Conservation (phyloP, 306 rosid genomes). For the Trifolium dubium region DNA sequence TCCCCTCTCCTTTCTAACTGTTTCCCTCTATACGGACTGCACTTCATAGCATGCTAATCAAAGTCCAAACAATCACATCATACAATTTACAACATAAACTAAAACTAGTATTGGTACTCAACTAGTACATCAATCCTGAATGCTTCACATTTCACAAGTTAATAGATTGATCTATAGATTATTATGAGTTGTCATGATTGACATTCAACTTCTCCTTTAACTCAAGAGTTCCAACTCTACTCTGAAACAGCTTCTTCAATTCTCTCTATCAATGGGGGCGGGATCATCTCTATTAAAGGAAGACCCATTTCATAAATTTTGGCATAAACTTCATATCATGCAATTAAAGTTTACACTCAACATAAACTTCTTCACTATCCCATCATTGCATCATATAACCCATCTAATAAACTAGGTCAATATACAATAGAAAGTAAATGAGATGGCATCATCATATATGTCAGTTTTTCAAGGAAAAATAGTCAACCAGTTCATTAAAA, state of each 20-base stretch:
- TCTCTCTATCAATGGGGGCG: neutral
- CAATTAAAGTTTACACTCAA: neutral
- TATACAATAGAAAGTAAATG: neutral
- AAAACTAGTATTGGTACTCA: neutral
- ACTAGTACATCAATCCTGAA: neutral
- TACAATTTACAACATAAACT: neutral
- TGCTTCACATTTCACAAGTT: neutral
- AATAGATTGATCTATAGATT: neutral
- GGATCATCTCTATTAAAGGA: neutral
- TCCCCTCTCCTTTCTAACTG: neutral
- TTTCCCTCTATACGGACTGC: neutral
- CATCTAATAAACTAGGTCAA: neutral
- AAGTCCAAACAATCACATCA: neutral
- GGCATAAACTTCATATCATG: constrained; percentile 9
- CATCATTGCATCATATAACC: neutral
- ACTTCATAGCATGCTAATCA: neutral
- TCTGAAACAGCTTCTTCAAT: neutral
- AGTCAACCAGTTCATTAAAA: neutral
- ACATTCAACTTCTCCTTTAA: constrained; percentile 19
- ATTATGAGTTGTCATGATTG: neutral
- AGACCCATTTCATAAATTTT: constrained; percentile 20
- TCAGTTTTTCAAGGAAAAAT: neutral
- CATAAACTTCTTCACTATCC: neutral
- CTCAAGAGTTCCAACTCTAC: neutral
- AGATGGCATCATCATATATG: neutral